These are phyloP conservation scores for Fusarium protoensiforme DNA, from an alignment of 2,329 filamentous ascomycete species.

Conservation along the genomic window DNA sequence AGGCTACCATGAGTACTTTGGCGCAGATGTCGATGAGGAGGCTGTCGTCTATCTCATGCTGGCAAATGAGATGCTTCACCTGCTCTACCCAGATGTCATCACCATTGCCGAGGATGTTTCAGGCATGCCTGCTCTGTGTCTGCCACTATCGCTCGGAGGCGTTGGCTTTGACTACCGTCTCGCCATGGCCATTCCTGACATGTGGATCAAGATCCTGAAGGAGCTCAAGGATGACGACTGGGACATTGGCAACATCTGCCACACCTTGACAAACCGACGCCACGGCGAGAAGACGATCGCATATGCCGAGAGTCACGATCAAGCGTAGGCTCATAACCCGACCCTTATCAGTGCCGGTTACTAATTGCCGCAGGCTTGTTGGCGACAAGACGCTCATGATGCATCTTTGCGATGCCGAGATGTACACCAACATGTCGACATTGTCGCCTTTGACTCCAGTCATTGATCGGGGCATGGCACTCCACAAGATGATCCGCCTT, in stretches of 20 bases:
- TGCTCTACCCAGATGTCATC: slow-evolving; percentile 87
- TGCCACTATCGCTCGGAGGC: slow-evolving; percentile 86
- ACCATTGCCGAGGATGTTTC: slow-evolving; percentile 98
- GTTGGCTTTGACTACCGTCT: slow-evolving; percentile 97
- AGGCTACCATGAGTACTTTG: slow-evolving; percentile 98
- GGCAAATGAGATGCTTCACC: slow-evolving; percentile 94
- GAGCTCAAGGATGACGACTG: slow-evolving; percentile 91
- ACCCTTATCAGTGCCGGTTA: slow-evolving; percentile 20
- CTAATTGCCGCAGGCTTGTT: slow-evolving; percentile 72
- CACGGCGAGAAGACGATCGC: slow-evolving; percentile 99
- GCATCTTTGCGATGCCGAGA: slow-evolving; percentile 96
- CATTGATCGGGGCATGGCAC: slow-evolving; percentile 88
- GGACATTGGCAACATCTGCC: slow-evolving; percentile 87
- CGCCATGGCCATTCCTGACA: slow-evolving; percentile 96
- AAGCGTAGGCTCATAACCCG: slow-evolving; percentile 76
- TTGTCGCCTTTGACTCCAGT: slow-evolving; percentile 85
- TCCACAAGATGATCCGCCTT: slow-evolving; percentile 98
- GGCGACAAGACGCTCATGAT: slow-evolving; percentile 98
- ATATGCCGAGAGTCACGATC: slow-evolving; percentile 96
- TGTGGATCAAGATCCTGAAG: slow-evolving; percentile 99
- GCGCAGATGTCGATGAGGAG: slow-evolving; percentile 87
- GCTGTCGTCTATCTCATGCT: slow-evolving; percentile 95
- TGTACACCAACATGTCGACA: slow-evolving; percentile 98
- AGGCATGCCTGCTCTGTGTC: slow-evolving; percentile 96
- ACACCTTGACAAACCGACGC: slow-evolving; percentile 90